Evolutionary conservation across 768 basidiomycete species (phyloP), one percentile per base, ranked within the genome.

Genomic region (Gyrodon lividus): DNA sequence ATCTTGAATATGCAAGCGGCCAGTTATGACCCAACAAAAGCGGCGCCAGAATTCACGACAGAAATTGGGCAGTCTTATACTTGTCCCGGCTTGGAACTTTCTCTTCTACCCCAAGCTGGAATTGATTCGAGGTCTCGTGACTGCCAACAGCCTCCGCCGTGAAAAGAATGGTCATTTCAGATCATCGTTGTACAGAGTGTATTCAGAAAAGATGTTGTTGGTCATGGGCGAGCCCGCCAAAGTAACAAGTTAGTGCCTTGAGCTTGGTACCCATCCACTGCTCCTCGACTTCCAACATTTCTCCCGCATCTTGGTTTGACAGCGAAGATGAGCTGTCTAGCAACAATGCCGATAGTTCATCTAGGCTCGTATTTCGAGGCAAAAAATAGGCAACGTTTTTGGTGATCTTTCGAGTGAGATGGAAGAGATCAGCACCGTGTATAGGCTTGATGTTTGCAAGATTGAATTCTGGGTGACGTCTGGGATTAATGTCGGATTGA

Each of bases 231-330:
- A 98, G 71, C 12, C 92, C 92, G 6, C 96, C 96, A 69, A 87
- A 97, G 67, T 97, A 96, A 66, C 91, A 94, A 1, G 92, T 97
- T 46, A 98, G 70, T 0, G 95, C 96, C 64, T 98, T 98, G 39
- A 98, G 70, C 73, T 96, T 96, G 9, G 76, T 76, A 2, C 92
- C 87, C 86, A 92, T 96, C 94, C 93, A 98, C 66, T 92, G 92
- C 69, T 98, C 96, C 65, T 98, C 94, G 6, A 98, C 79, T 69
- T 98, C 96, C 9, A 96, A 78, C 68, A 69, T 75, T 68, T 93
- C 91, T 34, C 43, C 46, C 17, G 50, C 41, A 13, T 51, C 52
- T 40, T 39, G 55, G 46, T 33, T 51, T 43, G 17, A 54, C 12
- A 38, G 28, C 22, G 37, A 24, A 9, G 34, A 17, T 7, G 23